phyloP scores from a whole-genome alignment of 176 grass and related monocot species.

The Oryza officinalis region DNA sequence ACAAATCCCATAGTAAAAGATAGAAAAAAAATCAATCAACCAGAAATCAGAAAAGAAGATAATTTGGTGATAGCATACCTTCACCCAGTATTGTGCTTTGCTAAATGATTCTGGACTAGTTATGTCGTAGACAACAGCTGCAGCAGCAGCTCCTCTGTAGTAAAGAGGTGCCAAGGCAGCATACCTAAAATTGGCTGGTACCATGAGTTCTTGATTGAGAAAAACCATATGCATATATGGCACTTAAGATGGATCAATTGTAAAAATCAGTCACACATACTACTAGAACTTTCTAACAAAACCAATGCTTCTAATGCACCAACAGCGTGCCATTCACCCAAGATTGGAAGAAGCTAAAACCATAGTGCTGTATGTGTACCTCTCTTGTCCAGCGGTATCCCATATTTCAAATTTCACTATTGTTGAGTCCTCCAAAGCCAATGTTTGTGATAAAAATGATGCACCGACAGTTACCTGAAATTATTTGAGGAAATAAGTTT shows the following conservation, averaged over 20 bases:
- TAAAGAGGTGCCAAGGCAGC: constrained; percentile 95
- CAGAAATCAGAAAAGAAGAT: constrained; percentile 14
- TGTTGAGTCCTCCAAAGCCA: constrained; percentile 86
- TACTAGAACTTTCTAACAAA: neutral
- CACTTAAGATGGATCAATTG: constrained; percentile 19
- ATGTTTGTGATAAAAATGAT: constrained; percentile 95
- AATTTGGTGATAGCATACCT: constrained; percentile 50
- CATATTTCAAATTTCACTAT: constrained; percentile 98
- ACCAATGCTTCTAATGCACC: neutral
- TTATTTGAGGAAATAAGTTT: constrained; percentile 37
- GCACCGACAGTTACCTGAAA: constrained; percentile 87
- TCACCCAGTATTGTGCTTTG: constrained; percentile 98
- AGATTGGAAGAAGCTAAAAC: neutral
- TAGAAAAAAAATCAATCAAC: neutral
- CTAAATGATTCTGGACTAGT: constrained; percentile 91
- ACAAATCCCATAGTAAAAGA: neutral
- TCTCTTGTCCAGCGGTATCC: constrained; percentile 97
- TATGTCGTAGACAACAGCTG: constrained; percentile 95
- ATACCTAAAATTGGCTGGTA: constrained; percentile 57
- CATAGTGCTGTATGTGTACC: constrained; percentile 43
- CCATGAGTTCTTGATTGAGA: neutral
- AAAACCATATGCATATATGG: neutral
- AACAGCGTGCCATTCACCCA: neutral
- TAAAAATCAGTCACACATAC: neutral
- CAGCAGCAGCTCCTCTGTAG: constrained; percentile 91